These are phyloP conservation scores for Talaromyces sp. DNA, from an alignment of 2,329 filamentous ascomycete genomes.

Conservation along the genomic window DNA sequence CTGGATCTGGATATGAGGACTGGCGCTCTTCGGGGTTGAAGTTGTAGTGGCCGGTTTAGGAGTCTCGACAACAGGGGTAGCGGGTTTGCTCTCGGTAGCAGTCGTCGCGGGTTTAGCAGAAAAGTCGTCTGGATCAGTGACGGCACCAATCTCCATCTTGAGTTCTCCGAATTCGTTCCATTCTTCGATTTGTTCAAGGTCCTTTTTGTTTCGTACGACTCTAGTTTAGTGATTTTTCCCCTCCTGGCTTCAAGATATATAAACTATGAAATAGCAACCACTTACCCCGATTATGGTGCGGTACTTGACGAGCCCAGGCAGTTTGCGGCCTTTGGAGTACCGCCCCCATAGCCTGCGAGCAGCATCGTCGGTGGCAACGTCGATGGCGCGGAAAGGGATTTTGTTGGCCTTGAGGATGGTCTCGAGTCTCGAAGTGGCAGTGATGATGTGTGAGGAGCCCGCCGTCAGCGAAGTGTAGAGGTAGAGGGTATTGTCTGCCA, in stretches of 20 bases:
- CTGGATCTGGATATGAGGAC: constrained; percentile 35
- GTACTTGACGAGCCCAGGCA: constrained; percentile 84
- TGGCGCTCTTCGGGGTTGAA: constrained; percentile 25
- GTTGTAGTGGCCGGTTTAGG: constrained; percentile 6
- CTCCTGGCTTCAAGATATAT: neutral
- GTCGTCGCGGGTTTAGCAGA: constrained; percentile 15
- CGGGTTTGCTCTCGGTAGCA: constrained; percentile 21
- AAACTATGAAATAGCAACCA: constrained; percentile 18
- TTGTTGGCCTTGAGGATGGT: constrained; percentile 94
- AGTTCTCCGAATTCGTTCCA: constrained; percentile 99
- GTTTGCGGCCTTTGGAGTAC: constrained; percentile 76
- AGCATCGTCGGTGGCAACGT: constrained; percentile 83
- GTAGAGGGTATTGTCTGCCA: constrained; percentile 62
- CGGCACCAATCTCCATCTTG: constrained; percentile 66
- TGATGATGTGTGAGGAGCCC: constrained; percentile 92
- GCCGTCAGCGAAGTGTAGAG: constrained; percentile 95
- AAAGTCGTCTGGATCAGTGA: constrained; percentile 29
- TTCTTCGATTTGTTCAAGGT: constrained; percentile 90
- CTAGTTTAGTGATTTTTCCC: neutral
- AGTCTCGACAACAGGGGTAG: constrained; percentile 12
- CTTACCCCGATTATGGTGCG: constrained; percentile 79
- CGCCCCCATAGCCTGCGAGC: constrained; percentile 85
- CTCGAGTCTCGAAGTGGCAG: constrained; percentile 89
- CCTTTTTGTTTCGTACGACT: constrained; percentile 48
- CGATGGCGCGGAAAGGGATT: constrained; percentile 87